phyloP scores from a whole-genome alignment of 2,329 filamentous ascomycete genomes.

The Nemania sp. region DNA sequence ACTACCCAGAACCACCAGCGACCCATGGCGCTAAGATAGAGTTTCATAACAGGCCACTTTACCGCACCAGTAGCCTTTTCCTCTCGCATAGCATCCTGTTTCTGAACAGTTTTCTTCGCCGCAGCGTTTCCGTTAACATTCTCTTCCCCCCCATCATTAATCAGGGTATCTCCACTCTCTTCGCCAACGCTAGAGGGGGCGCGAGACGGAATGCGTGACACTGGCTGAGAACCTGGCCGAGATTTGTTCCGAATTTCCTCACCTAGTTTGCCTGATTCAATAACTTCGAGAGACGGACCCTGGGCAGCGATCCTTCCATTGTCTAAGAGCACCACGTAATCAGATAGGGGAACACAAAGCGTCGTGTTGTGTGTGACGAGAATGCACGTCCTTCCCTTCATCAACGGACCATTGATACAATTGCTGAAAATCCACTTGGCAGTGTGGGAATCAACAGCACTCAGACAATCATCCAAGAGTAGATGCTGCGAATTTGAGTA shows the following conservation, averaged over 20 bases:
- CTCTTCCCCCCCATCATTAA: conserved; percentile 64
- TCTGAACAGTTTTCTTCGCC: conserved; percentile 61
- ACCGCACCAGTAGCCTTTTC: conserved; percentile 87
- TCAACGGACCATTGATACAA: conserved; percentile 88
- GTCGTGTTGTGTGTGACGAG: conserved; percentile 95
- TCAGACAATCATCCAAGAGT: conserved; percentile 93
- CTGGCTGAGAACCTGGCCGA: conserved; percentile 73
- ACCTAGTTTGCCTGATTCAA: conserved; percentile 87
- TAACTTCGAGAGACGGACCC: conserved; percentile 81
- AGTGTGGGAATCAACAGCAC: conserved; percentile 96
- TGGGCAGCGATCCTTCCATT: conserved; percentile 85
- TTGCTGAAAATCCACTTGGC: conserved; percentile 98
- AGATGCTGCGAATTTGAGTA: conserved; percentile 94
- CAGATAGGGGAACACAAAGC: conserved; percentile 84
- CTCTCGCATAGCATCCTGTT: conserved; percentile 73
- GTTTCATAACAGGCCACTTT: conserved; percentile 84
- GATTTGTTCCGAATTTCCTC: conserved; percentile 83
- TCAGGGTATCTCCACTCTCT: conserved; percentile 66
- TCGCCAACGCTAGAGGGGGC: conserved; percentile 81
- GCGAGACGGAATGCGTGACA: conserved; percentile 81
- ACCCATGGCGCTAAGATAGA: conserved; percentile 94
- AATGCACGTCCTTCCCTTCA: conserved; percentile 90
- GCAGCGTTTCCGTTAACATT: conserved; percentile 61
- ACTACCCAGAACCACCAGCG: conserved; percentile 94
- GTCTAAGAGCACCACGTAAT: conserved; percentile 85